Conservation (phyloP, 768 basidiomycete species). For the Galerina sulciceps region DNA sequence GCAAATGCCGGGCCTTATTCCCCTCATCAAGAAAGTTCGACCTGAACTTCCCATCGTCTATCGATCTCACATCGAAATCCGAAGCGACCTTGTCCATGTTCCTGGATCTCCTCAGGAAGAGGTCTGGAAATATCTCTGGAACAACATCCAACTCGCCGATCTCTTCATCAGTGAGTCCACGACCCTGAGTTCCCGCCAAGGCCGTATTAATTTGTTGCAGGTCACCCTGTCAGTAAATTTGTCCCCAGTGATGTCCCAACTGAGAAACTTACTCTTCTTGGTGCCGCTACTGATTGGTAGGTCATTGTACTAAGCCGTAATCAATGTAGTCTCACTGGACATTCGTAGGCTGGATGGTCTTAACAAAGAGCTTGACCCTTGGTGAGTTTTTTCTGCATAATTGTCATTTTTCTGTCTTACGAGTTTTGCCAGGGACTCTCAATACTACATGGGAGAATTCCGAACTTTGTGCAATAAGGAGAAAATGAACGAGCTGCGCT, state of each 20-base stretch:
- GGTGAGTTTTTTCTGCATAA: conserved; percentile 32
- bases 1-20: conserved; percentile 95
- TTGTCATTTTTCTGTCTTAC: not conserved
- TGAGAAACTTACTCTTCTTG: conserved; percentile 72
- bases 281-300: conserved; percentile 86
- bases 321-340: not conserved
- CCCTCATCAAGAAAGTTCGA: conserved; percentile 83
- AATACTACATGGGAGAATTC: conserved; percentile 91
- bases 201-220: conserved; percentile 27
- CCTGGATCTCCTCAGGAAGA: conserved; percentile 85
- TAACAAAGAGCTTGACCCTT: conserved; percentile 83
- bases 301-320: conserved; percentile 22
- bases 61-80: conserved; percentile 94
- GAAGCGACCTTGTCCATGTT: conserved; percentile 83
- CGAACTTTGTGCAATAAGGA: conserved; percentile 74
- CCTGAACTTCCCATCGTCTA: conserved; percentile 91
- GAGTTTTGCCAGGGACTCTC: conserved; percentile 57
- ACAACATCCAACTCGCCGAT: conserved; percentile 88
- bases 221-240: conserved; percentile 92
- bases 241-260: conserved; percentile 84
- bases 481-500: conserved; percentile 78
- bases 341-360: conserved; percentile 81
- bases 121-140: conserved; percentile 95
- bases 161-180: conserved; percentile 77
- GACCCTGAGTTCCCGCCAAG: not conserved